Conservation (phyloP, 2,329 filamentous ascomycete species). For the Colletotrichum musae region DNA sequence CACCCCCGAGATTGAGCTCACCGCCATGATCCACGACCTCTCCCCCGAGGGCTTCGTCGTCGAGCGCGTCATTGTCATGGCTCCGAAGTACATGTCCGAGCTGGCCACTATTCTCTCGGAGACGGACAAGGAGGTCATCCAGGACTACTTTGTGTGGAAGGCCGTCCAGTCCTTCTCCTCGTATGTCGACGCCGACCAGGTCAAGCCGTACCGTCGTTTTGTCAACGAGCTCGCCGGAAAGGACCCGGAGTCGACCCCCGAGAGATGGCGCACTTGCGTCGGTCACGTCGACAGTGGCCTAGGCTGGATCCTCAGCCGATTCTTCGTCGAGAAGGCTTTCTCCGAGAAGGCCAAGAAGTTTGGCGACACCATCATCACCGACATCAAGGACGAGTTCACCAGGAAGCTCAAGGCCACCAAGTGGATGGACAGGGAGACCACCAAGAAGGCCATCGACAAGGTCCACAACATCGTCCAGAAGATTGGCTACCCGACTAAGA, state of each 20-base stretch:
- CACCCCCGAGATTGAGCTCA: conserved; percentile 69
- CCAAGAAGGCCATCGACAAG: conserved; percentile 73
- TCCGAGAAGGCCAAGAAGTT: conserved; percentile 76
- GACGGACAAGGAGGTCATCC: conserved; percentile 68
- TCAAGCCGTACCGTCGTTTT: conserved; percentile 73
- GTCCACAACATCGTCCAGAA: conserved; percentile 78
- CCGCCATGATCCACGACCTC: conserved; percentile 65
- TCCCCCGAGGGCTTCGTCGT: conserved; percentile 65
- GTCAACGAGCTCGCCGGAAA: conserved; percentile 73
- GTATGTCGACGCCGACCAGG: conserved; percentile 70
- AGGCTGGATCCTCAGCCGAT: conserved; percentile 78
- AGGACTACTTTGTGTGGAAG: conserved; percentile 77
- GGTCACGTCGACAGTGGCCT: conserved; percentile 69
- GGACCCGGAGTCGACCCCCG: conserved; percentile 72
- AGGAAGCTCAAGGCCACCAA: conserved; percentile 69
- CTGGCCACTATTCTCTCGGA: conserved; percentile 69
- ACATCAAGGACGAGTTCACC: conserved; percentile 78
- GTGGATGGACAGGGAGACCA: conserved; percentile 77
- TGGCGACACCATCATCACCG: conserved; percentile 78
- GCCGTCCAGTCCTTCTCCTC: conserved; percentile 66
- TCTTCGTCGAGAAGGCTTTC: conserved; percentile 79
- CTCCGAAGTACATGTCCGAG: conserved; percentile 72
- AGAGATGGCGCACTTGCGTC: conserved; percentile 78
- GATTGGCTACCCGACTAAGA: conserved; percentile 76
- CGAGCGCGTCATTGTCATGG: conserved; percentile 70